Evolutionary conservation across 2,329 filamentous ascomycete genomes (phyloP), one percentile per base, ranked within the genome.

Genomic region (Sporothrix inflata): DNA sequence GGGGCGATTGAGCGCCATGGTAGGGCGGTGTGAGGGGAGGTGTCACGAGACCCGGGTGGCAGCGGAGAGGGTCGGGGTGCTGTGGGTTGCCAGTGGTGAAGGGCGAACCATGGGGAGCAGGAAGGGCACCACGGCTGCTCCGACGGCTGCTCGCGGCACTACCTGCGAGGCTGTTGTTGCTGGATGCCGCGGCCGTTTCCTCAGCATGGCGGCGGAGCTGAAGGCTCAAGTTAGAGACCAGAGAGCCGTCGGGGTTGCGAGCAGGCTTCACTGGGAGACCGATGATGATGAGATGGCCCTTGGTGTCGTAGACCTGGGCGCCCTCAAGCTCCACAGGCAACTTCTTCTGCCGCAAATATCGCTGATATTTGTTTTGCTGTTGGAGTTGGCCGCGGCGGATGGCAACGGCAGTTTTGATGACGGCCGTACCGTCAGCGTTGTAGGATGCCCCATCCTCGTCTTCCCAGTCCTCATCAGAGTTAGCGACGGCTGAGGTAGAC

Each of bases 31-130:
- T 67, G 1, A 21, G 60, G 3, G 61, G 68, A 21, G 51, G 51
- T 1, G 51, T 51, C 21, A 38, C 24, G 9, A 7, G 49, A 12
- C 63, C 42, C 9, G 71, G 71, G 34, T 74, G 71, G 71, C 71
- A 71, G 16, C 47, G 65, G 30, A 73, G 72, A 3, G 74, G 74
- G 27, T 73, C 61, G 42, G 70, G 70, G n/a, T 55, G 40, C 40
- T 16, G 16, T 8, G 40, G 30, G 30, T n/a, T 38, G 49, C 51
- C 21, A 7, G 42, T n/a, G n/a, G 6, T n/a, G 8, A 51, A 49
- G 2, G 63, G 63, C n/a, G 40, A 14, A 11, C 12, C 8, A 38
- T 21, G 21, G 6, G 42, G 21, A 5, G 49, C 66, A 11, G 45
- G 19, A 38, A 40, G 45, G 7, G 27, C 14, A 8, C 7, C n/a